phyloP scores from a whole-genome alignment of 148 eudicot species.

The Beta vulgaris region DNA sequence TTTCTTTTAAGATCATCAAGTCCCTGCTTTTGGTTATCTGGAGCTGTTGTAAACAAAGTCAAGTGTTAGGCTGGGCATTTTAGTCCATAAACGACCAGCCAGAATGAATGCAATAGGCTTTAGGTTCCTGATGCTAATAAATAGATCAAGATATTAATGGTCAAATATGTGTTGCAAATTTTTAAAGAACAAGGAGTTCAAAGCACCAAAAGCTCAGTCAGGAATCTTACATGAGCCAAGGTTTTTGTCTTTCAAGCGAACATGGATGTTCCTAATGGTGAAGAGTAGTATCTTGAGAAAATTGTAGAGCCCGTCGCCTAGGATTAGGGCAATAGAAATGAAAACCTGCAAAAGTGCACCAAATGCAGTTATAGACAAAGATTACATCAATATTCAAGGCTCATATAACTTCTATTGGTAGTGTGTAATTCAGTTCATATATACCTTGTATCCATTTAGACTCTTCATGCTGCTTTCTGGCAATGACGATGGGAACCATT shows the following conservation, averaged over 20 bases:
- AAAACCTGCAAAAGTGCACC: slow-evolving; percentile 50
- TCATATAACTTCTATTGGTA: neutral
- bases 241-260: slow-evolving; percentile 38
- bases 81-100: neutral
- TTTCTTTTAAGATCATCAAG: slow-evolving; percentile 54
- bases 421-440: neutral
- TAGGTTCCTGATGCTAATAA: too few relatives aligned
- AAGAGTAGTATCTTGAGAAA: slow-evolving; percentile 55
- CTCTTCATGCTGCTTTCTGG: slow-evolving; percentile 77
- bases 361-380: neutral
- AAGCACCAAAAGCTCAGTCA: neutral
- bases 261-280: slow-evolving; percentile 42
- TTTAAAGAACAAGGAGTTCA: too few relatives aligned
- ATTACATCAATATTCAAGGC: neutral
- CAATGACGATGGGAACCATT: slow-evolving; percentile 59
- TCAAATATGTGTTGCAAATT: too few relatives aligned
- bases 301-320: slow-evolving; percentile 78
- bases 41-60: slow-evolving; percentile 27
- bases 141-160: too few relatives aligned
- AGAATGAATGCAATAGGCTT: neutral
- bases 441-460: slow-evolving; percentile 72
- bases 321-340: slow-evolving; percentile 67
- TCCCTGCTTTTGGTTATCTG: slow-evolving; percentile 36
- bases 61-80: neutral
- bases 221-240: slow-evolving; percentile 36